A percentile compares a stretch with the other conserved stretches of the same genome.
phyloP scores from a whole-genome alignment of 2,329 filamentous ascomycete species.

The Colletotrichum tanaceti region DNA sequence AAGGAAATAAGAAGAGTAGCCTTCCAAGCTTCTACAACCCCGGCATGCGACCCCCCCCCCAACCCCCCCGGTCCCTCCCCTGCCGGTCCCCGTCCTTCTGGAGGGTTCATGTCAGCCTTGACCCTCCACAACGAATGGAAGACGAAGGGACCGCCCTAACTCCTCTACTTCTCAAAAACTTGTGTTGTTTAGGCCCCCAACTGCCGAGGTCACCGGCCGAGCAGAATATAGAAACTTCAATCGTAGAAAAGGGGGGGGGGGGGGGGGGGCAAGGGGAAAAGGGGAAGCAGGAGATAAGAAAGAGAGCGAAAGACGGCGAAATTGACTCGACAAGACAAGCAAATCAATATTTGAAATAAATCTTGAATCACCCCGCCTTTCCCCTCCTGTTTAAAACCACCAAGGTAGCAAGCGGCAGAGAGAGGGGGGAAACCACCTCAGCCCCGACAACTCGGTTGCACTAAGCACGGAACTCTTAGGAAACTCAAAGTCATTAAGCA shows the following conservation, averaged over 20 bases:
- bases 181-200: not conserved
- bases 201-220: not conserved
- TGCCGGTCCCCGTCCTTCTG: not conserved
- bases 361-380: not conserved
- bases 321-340: not conserved
- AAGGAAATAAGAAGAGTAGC: constrained; percentile 1
- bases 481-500: too few species aligned
- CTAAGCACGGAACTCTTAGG: not conserved
- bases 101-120: not conserved
- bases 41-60: not conserved
- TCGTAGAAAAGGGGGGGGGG: too few species aligned
- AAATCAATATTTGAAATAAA: not conserved
- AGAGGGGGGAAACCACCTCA: too few species aligned
- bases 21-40: not conserved
- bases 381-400: not conserved
- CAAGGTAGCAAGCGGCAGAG: not conserved
- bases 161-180: not conserved
- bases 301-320: too few species aligned
- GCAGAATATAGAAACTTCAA: too few species aligned
- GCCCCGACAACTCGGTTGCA: not conserved
- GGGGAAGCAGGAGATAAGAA: too few species aligned
- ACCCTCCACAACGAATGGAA: constrained; percentile 3
- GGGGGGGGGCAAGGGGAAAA: too few species aligned
- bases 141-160: not conserved
- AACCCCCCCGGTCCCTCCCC: not conserved